Evolutionary conservation across 495 filamentous ascomycete genomes (phyloP).

Genomic region (Daldinia grandis): DNA sequence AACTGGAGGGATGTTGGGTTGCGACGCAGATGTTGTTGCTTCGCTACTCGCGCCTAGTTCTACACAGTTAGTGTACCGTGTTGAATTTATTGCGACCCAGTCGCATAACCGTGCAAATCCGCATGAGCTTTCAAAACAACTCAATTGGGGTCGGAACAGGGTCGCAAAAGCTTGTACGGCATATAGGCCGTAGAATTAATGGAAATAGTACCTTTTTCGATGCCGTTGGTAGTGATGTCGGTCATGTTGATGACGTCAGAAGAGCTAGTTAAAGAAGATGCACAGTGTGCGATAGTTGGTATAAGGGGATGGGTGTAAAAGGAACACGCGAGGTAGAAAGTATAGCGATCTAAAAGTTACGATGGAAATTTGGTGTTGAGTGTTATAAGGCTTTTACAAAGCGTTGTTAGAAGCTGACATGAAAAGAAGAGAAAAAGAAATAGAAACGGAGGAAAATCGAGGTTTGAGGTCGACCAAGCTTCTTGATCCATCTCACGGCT

Average conservation of each 20-base stretch:
- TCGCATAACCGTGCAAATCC: constrained; percentile 25
- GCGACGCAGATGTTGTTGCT: constrained; percentile 27
- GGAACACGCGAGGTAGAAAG: constrained; percentile 7
- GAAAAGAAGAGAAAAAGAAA: constrained; percentile 27
- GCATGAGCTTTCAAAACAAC: constrained; percentile 3
- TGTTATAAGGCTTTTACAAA: constrained; percentile 1
- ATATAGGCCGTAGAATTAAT: constrained; percentile 1
- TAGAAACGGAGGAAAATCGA: constrained; percentile 36
- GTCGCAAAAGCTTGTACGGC: constrained; percentile 20
- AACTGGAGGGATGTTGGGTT: constrained; percentile 27
- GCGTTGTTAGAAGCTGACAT: constrained; percentile 26
- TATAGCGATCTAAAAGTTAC: constrained; percentile 11
- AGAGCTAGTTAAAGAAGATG: constrained; percentile 14
- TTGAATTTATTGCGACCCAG: constrained; percentile 22
- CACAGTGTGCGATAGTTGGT: constrained; percentile 19
- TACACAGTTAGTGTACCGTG: constrained; percentile 45
- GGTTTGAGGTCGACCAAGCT: constrained; percentile 47
- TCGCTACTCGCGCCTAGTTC: constrained; percentile 34
- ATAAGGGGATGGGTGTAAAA: not conserved
- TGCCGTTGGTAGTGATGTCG: constrained; percentile 48
- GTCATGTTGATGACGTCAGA: constrained; percentile 59
- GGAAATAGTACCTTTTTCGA: constrained; percentile 51
- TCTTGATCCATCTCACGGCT: constrained; percentile 43
- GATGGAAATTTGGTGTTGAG: constrained; percentile 20
- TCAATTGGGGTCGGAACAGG: constrained; percentile 35